Percentiles rank a stretch among this genome's conserved stretches.
Evolutionary conservation across 169 alveolate genomes (phyloP).

Genomic region (Plasmodium blacklocki): DNA sequence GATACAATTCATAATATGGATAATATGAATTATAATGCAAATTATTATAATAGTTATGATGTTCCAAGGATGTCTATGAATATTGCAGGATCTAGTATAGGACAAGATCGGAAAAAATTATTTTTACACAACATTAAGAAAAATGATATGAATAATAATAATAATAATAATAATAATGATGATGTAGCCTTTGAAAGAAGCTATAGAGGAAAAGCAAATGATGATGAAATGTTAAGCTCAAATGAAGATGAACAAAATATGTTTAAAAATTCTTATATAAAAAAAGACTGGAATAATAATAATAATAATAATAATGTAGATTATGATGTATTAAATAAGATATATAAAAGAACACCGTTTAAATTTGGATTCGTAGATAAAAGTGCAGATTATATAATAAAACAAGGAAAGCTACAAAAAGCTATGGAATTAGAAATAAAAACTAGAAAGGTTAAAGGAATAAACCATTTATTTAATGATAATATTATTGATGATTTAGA

Average conservation of each 20-base stretch:
- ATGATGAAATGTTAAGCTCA: background rate
- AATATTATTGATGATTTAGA: conserved; percentile 11
- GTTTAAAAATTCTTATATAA: conserved; percentile 4
- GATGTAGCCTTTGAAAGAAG: too few relatives aligned
- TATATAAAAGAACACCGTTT: conserved; percentile 69
- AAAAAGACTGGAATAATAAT: background rate
- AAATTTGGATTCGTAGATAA: conserved; percentile 68
- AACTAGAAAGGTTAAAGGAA: conserved; percentile 67
- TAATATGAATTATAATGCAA: too few relatives aligned
- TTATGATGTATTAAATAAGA: conserved; percentile 36
- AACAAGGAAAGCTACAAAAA: conserved; percentile 64
- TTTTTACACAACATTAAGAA: too few relatives aligned
- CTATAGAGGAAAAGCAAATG: too few relatives aligned
- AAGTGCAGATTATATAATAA: conserved; percentile 66
- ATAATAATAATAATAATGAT: too few relatives aligned
- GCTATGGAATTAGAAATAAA: conserved; percentile 76
- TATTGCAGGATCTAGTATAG: too few relatives aligned
- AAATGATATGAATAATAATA: too few relatives aligned
- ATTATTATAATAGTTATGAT: too few relatives aligned
- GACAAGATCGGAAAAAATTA: too few relatives aligned
- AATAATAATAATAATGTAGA: conserved; percentile 19
- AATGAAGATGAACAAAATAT: conserved; percentile 1
- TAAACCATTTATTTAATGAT: conserved; percentile 63
- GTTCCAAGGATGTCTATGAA: too few relatives aligned
- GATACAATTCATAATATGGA: background rate